Evolutionary conservation across 805 yeast species (phyloP).

Genomic region (Cyberlindnera petersonii): DNA sequence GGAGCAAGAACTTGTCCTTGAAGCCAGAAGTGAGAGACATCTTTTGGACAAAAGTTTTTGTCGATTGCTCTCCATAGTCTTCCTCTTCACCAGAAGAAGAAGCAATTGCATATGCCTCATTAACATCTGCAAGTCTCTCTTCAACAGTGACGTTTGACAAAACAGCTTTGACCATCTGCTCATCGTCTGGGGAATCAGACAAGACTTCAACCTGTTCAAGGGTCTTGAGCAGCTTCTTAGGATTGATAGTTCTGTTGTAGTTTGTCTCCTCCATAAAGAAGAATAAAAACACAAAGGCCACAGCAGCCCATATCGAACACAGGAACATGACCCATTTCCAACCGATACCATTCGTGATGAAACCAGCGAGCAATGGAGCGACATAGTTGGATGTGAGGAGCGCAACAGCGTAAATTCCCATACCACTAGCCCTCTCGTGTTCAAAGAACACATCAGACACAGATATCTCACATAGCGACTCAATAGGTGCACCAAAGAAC

Average conservation of each 20-base stretch:
- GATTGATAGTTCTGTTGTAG: conserved; percentile 33
- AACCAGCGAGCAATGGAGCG: conserved; percentile 61
- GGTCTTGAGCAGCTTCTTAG: conserved; percentile 8
- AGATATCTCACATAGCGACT: conserved; percentile 46
- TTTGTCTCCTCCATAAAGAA: conserved; percentile 54
- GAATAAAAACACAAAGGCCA: conserved; percentile 35
- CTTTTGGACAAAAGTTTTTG: conserved; percentile 39
- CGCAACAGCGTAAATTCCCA: conserved; percentile 49
- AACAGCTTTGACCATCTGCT: conserved; percentile 10
- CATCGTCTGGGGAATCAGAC: conserved; percentile 10
- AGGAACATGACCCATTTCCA: conserved; percentile 52
- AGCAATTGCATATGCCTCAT: conserved; percentile 23
- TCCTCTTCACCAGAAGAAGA: conserved; percentile 3
- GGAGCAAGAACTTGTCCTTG: conserved; percentile 29
- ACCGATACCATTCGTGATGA: conserved; percentile 44
- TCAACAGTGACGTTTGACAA: conserved; percentile 9
- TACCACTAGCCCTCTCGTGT: conserved; percentile 45
- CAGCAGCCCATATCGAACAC: conserved; percentile 45
- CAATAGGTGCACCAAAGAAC: conserved; percentile 39
- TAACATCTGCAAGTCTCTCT: conserved; percentile 19
- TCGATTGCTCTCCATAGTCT: conserved; percentile 1
- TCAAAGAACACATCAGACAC: conserved; percentile 48
- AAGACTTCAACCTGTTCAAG: conserved; percentile 14
- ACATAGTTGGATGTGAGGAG: conserved; percentile 50
- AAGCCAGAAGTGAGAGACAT: conserved; percentile 40